These are phyloP conservation scores for Paramecium primaurelia DNA, from an alignment of 73 alveolate species.

Conservation along the genomic window DNA sequence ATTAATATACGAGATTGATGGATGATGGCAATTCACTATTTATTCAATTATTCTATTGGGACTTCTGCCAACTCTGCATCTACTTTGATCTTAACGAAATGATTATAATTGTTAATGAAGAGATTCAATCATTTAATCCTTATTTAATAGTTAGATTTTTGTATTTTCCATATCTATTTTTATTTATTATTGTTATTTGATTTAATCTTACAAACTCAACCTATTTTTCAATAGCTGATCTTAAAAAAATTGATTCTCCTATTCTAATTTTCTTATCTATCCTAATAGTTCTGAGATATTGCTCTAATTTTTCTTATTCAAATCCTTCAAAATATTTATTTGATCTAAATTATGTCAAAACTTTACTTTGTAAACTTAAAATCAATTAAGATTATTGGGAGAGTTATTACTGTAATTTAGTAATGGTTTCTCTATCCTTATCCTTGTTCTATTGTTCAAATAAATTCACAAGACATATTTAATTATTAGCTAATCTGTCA, in stretches of 20 bases:
- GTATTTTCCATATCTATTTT: constrained; percentile 6
- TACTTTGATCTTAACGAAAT: background rate
- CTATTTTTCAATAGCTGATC: background rate
- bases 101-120: background rate
- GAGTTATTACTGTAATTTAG: background rate
- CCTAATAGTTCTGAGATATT: background rate
- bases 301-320: background rate
- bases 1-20: background rate
- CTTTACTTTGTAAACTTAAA: background rate
- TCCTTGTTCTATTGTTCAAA: background rate
- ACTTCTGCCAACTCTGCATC: background rate
- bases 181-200: background rate
- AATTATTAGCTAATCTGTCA: background rate
- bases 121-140: constrained; percentile 9
- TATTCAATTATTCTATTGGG: background rate
- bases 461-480: background rate
- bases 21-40: background rate
- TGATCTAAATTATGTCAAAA: background rate
- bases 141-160: background rate
- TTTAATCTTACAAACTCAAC: background rate
- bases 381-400: background rate
- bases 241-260: background rate
- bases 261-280: background rate
- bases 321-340: background rate
- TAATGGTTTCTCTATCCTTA: background rate